phyloP scores from a whole-genome alignment of 1,139 yeast genomes.

The Candida labiduridarum region DNA sequence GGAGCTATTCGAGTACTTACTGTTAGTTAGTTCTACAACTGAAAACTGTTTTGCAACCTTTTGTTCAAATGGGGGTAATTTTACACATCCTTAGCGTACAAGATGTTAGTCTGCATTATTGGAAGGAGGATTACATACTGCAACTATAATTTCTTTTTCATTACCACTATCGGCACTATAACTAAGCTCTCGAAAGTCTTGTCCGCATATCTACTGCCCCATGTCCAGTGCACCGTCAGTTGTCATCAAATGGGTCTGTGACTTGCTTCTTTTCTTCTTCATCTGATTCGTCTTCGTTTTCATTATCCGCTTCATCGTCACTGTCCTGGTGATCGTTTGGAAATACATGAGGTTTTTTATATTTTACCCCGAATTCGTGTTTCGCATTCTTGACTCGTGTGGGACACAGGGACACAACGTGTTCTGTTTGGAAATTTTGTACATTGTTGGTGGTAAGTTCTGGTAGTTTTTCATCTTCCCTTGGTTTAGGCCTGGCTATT shows the following conservation, averaged over 20 bases:
- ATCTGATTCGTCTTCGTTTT: slow-evolving; percentile 3
- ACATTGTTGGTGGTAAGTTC: neutral
- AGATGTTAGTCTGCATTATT: no score
- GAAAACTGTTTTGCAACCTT: no score
- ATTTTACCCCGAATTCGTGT: slow-evolving; percentile 8
- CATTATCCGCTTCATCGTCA: slow-evolving; percentile 6
- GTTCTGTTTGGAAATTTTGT: slow-evolving; percentile 5
- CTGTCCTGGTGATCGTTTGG: neutral
- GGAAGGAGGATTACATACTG: no score
- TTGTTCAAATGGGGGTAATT: no score
- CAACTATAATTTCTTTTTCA: no score
- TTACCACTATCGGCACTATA: no score
- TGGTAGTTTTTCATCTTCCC: neutral
- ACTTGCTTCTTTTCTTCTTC: neutral
- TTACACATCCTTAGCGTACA: no score
- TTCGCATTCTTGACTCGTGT: slow-evolving; percentile 12
- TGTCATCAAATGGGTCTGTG: slow-evolving; percentile 9
- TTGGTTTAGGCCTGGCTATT: neutral
- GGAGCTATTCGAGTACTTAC: no score
- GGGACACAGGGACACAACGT: slow-evolving; percentile 16
- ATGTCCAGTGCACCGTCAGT: neutral
- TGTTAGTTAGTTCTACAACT: no score
- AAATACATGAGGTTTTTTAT: neutral
- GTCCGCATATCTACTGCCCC: no score
- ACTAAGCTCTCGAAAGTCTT: no score